Evolutionary conservation across 306 rosid species (phyloP).

Genomic region (Phaseolus lunatus): DNA sequence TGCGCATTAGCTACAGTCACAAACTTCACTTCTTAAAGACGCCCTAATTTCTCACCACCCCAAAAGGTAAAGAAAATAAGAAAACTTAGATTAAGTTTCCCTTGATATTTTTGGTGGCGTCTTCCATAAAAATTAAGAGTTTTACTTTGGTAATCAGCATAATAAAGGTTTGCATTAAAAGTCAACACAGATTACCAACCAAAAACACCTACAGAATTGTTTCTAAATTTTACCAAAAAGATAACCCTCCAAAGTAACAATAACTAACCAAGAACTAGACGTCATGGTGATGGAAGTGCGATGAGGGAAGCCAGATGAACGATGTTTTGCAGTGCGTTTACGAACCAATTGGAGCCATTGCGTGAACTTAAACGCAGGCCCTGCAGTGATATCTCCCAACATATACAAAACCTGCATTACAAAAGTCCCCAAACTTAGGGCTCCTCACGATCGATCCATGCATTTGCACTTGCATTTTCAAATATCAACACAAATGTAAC

Average conservation of each 20-base stretch:
- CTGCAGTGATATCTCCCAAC: conserved; percentile 89
- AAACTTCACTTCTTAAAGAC: conserved; percentile 23
- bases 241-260: neutral
- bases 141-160: neutral
- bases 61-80: neutral
- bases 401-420: conserved; percentile 74
- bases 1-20: conserved; percentile 16
- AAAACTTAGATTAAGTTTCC: no score
- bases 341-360: conserved; percentile 97
- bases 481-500: conserved; percentile 10
- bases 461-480: conserved; percentile 13
- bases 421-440: conserved; percentile 29
- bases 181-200: neutral
- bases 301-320: conserved; percentile 77
- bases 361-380: conserved; percentile 80
- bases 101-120: no score
- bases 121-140: no score
- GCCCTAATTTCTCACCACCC: neutral
- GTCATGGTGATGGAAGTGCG: conserved; percentile 49
- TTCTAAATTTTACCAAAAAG: no score
- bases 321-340: conserved; percentile 66
- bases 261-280: conserved; percentile 60
- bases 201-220: neutral
- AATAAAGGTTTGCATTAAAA: neutral
- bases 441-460: neutral